phyloP scores from a whole-genome alignment of 2,329 filamentous ascomycete genomes.

The Fonsecaea multimorphosa region DNA sequence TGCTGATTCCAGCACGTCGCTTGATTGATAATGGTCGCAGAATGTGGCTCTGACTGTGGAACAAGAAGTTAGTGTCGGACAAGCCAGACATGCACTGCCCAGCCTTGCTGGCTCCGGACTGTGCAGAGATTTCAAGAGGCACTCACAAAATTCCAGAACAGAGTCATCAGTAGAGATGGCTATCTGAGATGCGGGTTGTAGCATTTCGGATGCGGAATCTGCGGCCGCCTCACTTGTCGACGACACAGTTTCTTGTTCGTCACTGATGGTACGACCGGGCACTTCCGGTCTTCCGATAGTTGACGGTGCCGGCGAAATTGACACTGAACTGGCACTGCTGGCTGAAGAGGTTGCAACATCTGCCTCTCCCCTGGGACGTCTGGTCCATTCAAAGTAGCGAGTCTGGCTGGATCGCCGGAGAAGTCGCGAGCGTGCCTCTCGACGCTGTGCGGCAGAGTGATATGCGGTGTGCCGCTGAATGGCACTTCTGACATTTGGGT shows the following conservation, averaged over 20 bases:
- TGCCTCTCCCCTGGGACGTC: constrained; percentile 22
- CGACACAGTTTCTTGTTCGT: constrained; percentile 22
- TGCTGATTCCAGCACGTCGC: constrained; percentile 18
- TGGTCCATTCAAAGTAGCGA: constrained; percentile 36
- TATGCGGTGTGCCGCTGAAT: constrained; percentile 39
- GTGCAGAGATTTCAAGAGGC: not conserved
- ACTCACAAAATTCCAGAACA: constrained; percentile 32
- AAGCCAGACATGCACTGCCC: not conserved
- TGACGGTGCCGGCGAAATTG: constrained; percentile 29
- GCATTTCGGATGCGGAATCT: constrained; percentile 6
- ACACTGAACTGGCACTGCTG: constrained; percentile 32
- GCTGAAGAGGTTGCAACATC: constrained; percentile 29
- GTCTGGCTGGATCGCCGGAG: constrained; percentile 33
- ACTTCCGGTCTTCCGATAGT: constrained; percentile 11
- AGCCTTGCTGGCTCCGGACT: not conserved
- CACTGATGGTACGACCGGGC: constrained; percentile 16
- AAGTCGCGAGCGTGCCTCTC: constrained; percentile 34
- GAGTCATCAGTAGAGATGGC: constrained; percentile 18
- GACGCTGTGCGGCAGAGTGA: constrained; percentile 37
- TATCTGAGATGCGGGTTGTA: constrained; percentile 4
- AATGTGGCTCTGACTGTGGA: constrained; percentile 22
- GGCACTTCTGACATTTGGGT: constrained; percentile 38
- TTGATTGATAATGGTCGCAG: constrained; percentile 23
- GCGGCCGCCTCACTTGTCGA: constrained; percentile 16
- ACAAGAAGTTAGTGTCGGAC: not conserved